A percentile compares a stretch with the other conserved stretches of the same genome.
These are phyloP conservation scores for Entomortierella parvispora DNA, from an alignment of 192 early-diverging fungal species.

Conservation along the genomic window DNA sequence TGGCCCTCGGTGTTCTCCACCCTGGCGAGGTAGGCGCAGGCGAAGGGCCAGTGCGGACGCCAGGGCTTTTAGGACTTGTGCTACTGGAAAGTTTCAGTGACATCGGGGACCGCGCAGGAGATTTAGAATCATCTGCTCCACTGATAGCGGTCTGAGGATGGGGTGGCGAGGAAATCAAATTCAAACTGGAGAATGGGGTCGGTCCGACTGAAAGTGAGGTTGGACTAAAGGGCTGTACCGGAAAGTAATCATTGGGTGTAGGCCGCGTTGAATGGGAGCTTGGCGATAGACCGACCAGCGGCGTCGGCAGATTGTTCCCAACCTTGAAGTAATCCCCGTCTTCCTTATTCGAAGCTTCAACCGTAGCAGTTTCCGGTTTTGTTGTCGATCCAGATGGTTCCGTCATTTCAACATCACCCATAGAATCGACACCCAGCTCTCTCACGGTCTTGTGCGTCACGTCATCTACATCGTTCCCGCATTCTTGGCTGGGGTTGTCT, in stretches of 20 bases:
- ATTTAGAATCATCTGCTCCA: background rate
- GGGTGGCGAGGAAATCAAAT: constrained; percentile 38
- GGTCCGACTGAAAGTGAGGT: constrained; percentile 36
- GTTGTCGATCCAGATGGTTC: background rate
- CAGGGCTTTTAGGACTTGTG: constrained; percentile 13
- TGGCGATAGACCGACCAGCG: constrained; percentile 28
- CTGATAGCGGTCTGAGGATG: constrained; percentile 5
- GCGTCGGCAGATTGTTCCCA: constrained; percentile 24
- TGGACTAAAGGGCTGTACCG: constrained; percentile 48
- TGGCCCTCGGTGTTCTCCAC: constrained; percentile 35
- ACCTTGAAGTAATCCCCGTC: constrained; percentile 39
- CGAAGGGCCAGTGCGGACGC: constrained; percentile 6
- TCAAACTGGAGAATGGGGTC: constrained; percentile 41
- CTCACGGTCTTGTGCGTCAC: background rate
- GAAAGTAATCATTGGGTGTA: constrained; percentile 31
- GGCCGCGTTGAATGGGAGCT: constrained; percentile 2
- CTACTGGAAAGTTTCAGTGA: background rate
- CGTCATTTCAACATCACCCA: background rate
- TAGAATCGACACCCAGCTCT: background rate
- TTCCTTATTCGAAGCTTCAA: background rate
- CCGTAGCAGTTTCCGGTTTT: background rate
- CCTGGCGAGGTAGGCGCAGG: constrained; percentile 11
- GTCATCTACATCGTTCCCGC: background rate
- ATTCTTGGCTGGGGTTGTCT: background rate
- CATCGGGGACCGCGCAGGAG: constrained; percentile 5